Evolutionary conservation across 495 filamentous ascomycete species (phyloP), one percentile per base, ranked within the genome.

Genomic region (Emericellopsis terricola): DNA sequence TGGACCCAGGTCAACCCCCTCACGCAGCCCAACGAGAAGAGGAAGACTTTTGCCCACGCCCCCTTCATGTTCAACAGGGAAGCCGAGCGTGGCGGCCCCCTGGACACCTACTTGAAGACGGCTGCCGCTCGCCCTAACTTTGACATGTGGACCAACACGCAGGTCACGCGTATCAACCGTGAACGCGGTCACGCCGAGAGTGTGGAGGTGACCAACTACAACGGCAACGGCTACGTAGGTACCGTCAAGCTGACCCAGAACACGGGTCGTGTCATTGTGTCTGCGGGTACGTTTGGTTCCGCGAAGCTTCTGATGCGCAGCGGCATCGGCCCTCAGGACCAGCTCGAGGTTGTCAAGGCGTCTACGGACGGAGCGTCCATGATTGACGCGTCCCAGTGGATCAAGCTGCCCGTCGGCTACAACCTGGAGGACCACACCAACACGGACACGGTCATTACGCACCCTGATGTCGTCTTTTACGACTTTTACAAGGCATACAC

Each of bases 381-480:
- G 59, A 62, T 71, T 39, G 50, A 39, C 34, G 54, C 48, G 29
- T 42, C 49, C 1, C 44, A 69, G 13, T 83, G 78, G 78, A 77
- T 86, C 46, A 57, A 71, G 40, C 59, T 80, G 11, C 79, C 80
- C 15, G 78, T 86, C 14, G 79, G 80, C 16, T 64, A 76, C 45
- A 81, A 79, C 46, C 49, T 83, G 28, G 68, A 73, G 39, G 79
- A 84, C 47, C 78, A 86, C 50, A 60, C 71, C 38, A 78, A 80
- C 51, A 82, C 80, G 40, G 68, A 78, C 45, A 60, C 71, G 13
- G 64, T 74, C 34, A 62, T 81, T 38, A 63, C 59, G 26, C 71
- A 79, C 41, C 64, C 67, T 28, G 55, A 63, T 33, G 64, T 78
- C 19, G 57, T 56, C 7, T 60, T 71, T 41, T 77, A 77, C 40